Conservation (phyloP, 1,139 yeast species). For the Blastobotrys apis region DNA sequence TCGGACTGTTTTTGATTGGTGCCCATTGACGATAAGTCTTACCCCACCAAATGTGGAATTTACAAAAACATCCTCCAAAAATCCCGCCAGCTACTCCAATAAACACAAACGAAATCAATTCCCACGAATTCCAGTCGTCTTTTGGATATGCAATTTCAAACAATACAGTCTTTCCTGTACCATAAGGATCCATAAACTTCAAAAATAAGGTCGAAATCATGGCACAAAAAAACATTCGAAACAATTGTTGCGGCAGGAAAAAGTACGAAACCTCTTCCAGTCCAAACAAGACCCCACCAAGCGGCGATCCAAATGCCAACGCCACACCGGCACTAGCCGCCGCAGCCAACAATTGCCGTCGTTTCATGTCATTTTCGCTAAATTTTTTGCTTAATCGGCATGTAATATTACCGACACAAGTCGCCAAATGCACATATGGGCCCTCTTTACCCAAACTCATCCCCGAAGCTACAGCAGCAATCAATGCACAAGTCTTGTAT, state of each 20-base stretch:
- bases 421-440: conserved; percentile 67
- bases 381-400: conserved; percentile 51
- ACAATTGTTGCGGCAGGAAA: conserved; percentile 54
- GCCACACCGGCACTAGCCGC: conserved; percentile 69
- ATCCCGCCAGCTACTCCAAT: conserved; percentile 57
- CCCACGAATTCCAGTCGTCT: conserved; percentile 49
- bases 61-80: conserved; percentile 53
- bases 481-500: conserved; percentile 48
- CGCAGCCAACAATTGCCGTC: conserved; percentile 58
- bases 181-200: conserved; percentile 57
- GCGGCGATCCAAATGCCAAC: conserved; percentile 64
- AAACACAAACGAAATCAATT: conserved; percentile 45
- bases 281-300: conserved; percentile 64
- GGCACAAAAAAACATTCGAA: conserved; percentile 59
- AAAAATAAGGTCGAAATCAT: conserved; percentile 53
- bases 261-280: conserved; percentile 63
- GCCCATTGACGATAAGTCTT: conserved; percentile 39
- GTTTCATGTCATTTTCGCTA: conserved; percentile 48
- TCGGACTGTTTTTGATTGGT: conserved; percentile 42
- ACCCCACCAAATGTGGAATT: conserved; percentile 49
- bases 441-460: conserved; percentile 67
- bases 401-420: conserved; percentile 59
- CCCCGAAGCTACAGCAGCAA: conserved; percentile 63
- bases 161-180: conserved; percentile 58
- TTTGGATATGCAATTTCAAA: conserved; percentile 53